phyloP scores from a whole-genome alignment of 768 basidiomycete genomes.

The Pleurotus citrinopileatus region DNA sequence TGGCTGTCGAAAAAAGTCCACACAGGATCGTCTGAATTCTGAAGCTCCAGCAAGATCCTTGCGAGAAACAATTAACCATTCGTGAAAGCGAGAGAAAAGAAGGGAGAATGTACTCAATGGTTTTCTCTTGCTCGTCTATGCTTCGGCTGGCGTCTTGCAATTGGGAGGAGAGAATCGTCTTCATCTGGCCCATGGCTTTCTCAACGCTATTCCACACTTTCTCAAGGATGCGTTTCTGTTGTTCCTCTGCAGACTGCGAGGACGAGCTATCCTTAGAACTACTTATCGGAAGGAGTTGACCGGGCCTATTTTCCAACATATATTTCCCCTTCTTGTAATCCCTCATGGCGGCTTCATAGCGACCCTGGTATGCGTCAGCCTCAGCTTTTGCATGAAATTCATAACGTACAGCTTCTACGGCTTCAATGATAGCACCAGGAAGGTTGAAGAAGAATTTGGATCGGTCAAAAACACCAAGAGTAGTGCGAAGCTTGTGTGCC shows the following conservation, averaged over 20 bases:
- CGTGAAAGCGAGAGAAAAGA: background rate
- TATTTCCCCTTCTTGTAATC: constrained; percentile 98
- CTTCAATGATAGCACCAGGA: constrained; percentile 87
- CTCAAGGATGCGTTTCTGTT: constrained; percentile 90
- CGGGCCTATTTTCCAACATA: constrained; percentile 85
- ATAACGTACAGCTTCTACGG: constrained; percentile 79
- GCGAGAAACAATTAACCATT: background rate
- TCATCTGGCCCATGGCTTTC: constrained; percentile 92
- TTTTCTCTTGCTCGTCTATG: constrained; percentile 95
- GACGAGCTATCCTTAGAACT: constrained; percentile 54
- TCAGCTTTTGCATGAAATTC: constrained; percentile 1
- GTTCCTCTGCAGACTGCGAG: constrained; percentile 54
- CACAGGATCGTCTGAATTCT: constrained; percentile 82
- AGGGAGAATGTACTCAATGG: constrained; percentile 71
- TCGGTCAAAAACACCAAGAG: constrained; percentile 92
- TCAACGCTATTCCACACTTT: constrained; percentile 97
- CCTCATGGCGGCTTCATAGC: constrained; percentile 89
- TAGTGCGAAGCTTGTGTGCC: constrained; percentile 88
- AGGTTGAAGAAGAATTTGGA: constrained; percentile 99
- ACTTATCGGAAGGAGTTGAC: constrained; percentile 74
- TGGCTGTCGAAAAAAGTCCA: constrained; percentile 97
- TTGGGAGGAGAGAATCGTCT: constrained; percentile 68
- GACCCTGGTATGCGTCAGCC: constrained; percentile 52
- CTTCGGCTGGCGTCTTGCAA: constrained; percentile 76
- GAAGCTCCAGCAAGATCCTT: constrained; percentile 88